These are phyloP conservation scores for Cladosporium sphaerospermum DNA, from an alignment of 2,329 filamentous ascomycete species.

Conservation along the genomic window DNA sequence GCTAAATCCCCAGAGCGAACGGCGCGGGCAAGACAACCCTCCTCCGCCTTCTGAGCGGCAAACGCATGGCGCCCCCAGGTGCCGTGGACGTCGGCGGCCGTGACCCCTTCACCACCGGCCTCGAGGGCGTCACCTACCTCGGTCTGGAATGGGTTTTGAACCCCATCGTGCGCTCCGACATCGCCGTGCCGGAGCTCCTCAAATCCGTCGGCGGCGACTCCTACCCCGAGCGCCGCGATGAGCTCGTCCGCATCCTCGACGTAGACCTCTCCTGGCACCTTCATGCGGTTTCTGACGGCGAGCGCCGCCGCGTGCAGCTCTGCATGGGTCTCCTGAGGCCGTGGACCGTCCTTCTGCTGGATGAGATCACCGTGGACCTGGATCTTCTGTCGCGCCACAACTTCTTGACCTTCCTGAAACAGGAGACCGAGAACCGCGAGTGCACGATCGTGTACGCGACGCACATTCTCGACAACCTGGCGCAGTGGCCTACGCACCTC, in stretches of 20 bases:
- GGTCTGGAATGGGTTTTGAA: conserved; percentile 98
- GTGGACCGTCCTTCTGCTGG: conserved; percentile 84
- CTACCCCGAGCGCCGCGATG: conserved; percentile 75
- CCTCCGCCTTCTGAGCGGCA: conserved; percentile 86
- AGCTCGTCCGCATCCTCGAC: conserved; percentile 81
- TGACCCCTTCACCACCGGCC: conserved; percentile 83
- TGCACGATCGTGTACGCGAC: conserved; percentile 97
- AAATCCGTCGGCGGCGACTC: conserved; percentile 77
- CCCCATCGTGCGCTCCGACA: conserved; percentile 90
- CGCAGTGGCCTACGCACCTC: conserved; percentile 89
- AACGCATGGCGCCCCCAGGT: conserved; percentile 75
- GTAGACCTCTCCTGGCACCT: conserved; percentile 91
- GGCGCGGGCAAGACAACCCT: conserved; percentile 96
- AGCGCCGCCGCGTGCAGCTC: conserved; percentile 83
- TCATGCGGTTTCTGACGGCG: conserved; percentile 91
- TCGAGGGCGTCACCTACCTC: conserved; percentile 94
- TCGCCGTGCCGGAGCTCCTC: conserved; percentile 81
- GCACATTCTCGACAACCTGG: conserved; percentile 92
- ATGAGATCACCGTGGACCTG: conserved; percentile 95
- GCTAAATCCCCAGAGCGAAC: conserved; percentile 56
- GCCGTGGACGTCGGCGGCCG: conserved; percentile 73
- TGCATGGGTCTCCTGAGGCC: conserved; percentile 91
- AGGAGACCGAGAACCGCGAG: conserved; percentile 71
- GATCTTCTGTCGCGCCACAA: conserved; percentile 79
- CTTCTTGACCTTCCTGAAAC: conserved; percentile 79